A percentile compares a stretch with the other conserved stretches of the same genome.
These are phyloP conservation scores for Fagus sylvatica DNA, from an alignment of 306 rosid species.

Conservation along the genomic window DNA sequence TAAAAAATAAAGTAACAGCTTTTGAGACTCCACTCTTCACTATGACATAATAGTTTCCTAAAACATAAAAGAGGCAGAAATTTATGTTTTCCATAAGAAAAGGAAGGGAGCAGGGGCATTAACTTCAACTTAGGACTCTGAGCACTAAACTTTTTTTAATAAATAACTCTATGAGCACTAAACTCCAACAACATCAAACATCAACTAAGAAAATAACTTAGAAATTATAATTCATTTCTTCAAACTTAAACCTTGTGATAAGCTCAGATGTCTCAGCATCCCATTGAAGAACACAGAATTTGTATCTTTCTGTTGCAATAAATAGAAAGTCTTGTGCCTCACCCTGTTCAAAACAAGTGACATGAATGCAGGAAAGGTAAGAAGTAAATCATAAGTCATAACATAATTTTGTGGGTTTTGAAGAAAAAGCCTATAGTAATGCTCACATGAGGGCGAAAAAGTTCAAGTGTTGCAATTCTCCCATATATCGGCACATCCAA, in stretches of 20 bases:
- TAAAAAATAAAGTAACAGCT: neutral
- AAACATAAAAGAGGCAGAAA: too few species aligned
- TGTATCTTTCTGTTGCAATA: slow-evolving; percentile 96
- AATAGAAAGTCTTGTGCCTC: slow-evolving; percentile 90
- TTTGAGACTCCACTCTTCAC: neutral
- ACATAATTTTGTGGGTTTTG: neutral
- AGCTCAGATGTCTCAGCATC: slow-evolving; percentile 86
- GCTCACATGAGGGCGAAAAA: slow-evolving; percentile 94
- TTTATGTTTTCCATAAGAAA: too few species aligned
- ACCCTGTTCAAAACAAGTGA: slow-evolving; percentile 51
- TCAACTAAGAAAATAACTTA: neutral
- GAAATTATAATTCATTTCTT: neutral
- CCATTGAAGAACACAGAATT: slow-evolving; percentile 98
- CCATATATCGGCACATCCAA: slow-evolving; percentile 96
- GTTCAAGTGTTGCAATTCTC: slow-evolving; percentile 92
- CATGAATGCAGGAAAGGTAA: neutral
- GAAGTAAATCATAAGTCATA: neutral
- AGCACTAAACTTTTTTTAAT: too few species aligned
- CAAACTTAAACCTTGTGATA: slow-evolving; percentile 50
- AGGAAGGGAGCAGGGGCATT: too few species aligned
- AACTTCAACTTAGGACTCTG: too few species aligned
- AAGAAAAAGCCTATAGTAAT: neutral
- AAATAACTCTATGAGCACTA: too few species aligned
- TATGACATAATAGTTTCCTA: neutral
- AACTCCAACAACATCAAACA: neutral